Conservation (phyloP, 2,329 filamentous ascomycete genomes). For the Colletotrichum navitas region DNA sequence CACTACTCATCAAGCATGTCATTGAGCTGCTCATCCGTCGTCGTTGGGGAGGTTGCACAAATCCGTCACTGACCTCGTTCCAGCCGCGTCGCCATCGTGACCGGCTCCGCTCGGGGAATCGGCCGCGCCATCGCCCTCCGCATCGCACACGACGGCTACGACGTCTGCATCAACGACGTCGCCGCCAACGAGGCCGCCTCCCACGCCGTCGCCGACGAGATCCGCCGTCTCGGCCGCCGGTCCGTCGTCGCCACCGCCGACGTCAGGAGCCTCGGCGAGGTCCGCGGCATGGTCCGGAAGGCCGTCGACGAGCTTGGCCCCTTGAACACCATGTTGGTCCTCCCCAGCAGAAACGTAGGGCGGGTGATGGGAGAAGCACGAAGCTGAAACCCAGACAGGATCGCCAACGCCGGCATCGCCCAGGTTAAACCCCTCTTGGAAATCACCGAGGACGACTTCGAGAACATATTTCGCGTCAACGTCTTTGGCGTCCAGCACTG, state of each 20-base stretch:
- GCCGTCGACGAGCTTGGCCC: conserved; percentile 67
- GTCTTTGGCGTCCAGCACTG: conserved; percentile 75
- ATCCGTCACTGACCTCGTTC: too few relatives aligned
- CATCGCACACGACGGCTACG: conserved; percentile 74
- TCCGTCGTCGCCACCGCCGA: conserved; percentile 70
- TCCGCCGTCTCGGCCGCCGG: conserved; percentile 63
- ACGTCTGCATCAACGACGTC: conserved; percentile 75
- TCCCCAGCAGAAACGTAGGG: too few relatives aligned
- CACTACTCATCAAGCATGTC: not conserved
- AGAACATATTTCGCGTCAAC: conserved; percentile 73
- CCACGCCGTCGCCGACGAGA: conserved; percentile 66
- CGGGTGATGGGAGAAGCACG: too few relatives aligned
- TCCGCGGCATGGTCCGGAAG: conserved; percentile 62
- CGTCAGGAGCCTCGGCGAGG: conserved; percentile 68
- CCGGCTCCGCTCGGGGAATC: conserved; percentile 51
- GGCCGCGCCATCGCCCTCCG: conserved; percentile 73
- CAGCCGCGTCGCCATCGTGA: conserved; percentile 38
- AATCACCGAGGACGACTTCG: conserved; percentile 67
- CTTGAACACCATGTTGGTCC: conserved; percentile 52
- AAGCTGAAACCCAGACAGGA: conserved; percentile 51
- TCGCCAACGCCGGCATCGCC: conserved; percentile 73
- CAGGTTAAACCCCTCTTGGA: conserved; percentile 69
- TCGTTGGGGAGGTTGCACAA: too few relatives aligned
- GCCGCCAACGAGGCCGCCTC: conserved; percentile 63
- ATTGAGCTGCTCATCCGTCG: not conserved